Conservation (phyloP, 2,329 filamentous ascomycete species). For the Mariannaea elegans region DNA sequence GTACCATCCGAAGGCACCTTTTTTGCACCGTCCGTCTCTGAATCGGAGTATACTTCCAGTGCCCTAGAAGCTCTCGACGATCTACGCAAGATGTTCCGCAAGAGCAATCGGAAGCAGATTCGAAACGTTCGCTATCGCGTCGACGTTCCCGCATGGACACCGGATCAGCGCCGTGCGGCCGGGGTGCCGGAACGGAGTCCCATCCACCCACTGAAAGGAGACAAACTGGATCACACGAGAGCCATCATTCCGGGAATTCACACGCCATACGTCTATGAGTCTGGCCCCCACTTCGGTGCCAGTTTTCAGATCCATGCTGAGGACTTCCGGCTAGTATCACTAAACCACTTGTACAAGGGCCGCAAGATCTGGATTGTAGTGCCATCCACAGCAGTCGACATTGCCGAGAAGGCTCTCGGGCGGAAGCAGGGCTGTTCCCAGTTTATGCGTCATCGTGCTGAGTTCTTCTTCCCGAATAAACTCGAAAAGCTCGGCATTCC, state of each 20-base stretch:
- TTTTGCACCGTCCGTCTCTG: constrained; percentile 33
- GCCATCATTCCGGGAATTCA: constrained; percentile 52
- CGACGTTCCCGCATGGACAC: constrained; percentile 51
- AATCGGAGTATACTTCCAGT: constrained; percentile 36
- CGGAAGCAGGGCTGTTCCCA: constrained; percentile 48
- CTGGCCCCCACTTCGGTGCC: constrained; percentile 49
- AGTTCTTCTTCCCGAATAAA: constrained; percentile 52
- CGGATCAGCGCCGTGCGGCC: constrained; percentile 45
- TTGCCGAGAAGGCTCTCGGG: constrained; percentile 46
- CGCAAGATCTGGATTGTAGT: constrained; percentile 53
- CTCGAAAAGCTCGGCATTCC: constrained; percentile 50
- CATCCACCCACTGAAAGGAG: constrained; percentile 49
- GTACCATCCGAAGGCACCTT: constrained; percentile 46
- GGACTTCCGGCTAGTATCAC: constrained; percentile 49
- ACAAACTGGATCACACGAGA: constrained; percentile 48
- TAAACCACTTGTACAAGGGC: constrained; percentile 51
- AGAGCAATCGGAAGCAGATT: constrained; percentile 47
- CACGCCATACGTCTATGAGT: constrained; percentile 53
- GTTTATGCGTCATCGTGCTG: constrained; percentile 52
- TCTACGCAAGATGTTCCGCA: constrained; percentile 47
- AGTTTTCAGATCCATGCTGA: constrained; percentile 53
- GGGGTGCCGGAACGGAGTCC: constrained; percentile 49
- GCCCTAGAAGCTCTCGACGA: constrained; percentile 43
- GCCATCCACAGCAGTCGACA: constrained; percentile 47
- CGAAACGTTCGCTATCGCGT: constrained; percentile 50